A percentile compares a stretch with the other conserved stretches of the same genome.
phyloP scores from a whole-genome alignment of 2,329 filamentous ascomycete species.

The Hirsutella minnesotensis region DNA sequence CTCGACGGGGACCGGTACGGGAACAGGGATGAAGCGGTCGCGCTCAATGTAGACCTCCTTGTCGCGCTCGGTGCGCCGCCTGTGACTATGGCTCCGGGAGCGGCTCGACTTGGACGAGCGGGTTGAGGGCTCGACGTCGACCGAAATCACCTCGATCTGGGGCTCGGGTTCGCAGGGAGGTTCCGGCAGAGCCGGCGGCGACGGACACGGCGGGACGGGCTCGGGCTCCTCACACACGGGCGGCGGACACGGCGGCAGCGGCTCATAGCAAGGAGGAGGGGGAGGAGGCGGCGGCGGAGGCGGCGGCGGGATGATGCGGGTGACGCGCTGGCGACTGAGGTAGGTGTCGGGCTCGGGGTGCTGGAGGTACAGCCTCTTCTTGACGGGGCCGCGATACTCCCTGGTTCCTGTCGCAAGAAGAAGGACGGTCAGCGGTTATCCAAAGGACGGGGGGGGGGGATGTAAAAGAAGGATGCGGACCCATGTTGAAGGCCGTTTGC shows the following conservation, averaged over 20 bases:
- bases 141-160: slow-evolving; percentile 26
- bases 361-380: slow-evolving; percentile 31
- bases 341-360: slow-evolving; percentile 26
- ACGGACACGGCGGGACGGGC: slow-evolving; percentile 2
- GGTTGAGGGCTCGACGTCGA: slow-evolving; percentile 21
- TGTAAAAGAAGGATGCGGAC: neutral
- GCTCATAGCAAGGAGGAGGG: slow-evolving; percentile 2
- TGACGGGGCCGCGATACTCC: slow-evolving; percentile 13
- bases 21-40: slow-evolving; percentile 34
- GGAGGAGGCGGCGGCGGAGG: slow-evolving; percentile 17
- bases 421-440: slow-evolving; percentile 10
- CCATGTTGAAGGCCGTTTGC: neutral
- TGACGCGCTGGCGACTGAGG: slow-evolving; percentile 23
- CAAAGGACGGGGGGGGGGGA: too few relatives aligned
- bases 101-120: slow-evolving; percentile 12
- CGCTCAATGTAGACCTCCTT: slow-evolving; percentile 40
- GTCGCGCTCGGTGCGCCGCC: slow-evolving; percentile 19
- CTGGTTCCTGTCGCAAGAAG: slow-evolving; percentile 11
- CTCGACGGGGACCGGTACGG: slow-evolving; percentile 26
- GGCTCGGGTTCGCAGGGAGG: slow-evolving; percentile 13
- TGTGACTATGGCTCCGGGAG: slow-evolving; percentile 15
- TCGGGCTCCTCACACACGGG: slow-evolving; percentile 7
- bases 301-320: slow-evolving; percentile 23
- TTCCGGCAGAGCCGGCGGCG: slow-evolving; percentile 7
- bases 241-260: slow-evolving; percentile 10